Evolutionary conservation across 73 alveolate genomes (phyloP).

Genomic region (Diophrys sp.): DNA sequence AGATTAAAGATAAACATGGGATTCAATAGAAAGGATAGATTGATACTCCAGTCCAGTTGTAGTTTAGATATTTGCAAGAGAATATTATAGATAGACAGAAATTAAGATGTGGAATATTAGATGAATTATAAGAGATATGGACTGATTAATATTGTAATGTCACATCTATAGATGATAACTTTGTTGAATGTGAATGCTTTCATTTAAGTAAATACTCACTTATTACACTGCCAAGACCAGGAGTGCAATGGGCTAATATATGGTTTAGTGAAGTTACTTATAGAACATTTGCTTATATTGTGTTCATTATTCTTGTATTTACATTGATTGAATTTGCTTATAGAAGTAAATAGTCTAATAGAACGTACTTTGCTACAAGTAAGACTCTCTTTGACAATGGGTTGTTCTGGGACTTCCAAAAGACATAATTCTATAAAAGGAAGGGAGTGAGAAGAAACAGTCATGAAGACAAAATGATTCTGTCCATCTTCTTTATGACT

Average conservation of each 20-base stretch:
- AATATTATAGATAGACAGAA: neutral
- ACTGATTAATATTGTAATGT: neutral
- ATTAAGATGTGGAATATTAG: neutral
- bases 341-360: neutral
- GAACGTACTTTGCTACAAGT: neutral
- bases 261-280: neutral
- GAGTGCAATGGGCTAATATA: neutral
- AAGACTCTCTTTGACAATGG: neutral
- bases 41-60: neutral
- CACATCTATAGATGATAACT: neutral
- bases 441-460: neutral
- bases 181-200: neutral
- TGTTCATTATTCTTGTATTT: too few relatives aligned
- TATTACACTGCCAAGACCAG: neutral
- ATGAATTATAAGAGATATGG: neutral
- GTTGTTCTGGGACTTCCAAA: neutral
- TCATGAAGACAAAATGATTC: neutral
- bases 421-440: neutral
- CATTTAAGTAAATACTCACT: neutral
- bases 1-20: neutral
- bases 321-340: neutral
- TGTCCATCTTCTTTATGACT: neutral
- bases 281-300: neutral
- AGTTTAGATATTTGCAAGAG: neutral
- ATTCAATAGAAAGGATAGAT: neutral